Evolutionary conservation across 2,329 filamentous ascomycete species (phyloP).

Genomic region (Hymenoscyphus scutula): DNA sequence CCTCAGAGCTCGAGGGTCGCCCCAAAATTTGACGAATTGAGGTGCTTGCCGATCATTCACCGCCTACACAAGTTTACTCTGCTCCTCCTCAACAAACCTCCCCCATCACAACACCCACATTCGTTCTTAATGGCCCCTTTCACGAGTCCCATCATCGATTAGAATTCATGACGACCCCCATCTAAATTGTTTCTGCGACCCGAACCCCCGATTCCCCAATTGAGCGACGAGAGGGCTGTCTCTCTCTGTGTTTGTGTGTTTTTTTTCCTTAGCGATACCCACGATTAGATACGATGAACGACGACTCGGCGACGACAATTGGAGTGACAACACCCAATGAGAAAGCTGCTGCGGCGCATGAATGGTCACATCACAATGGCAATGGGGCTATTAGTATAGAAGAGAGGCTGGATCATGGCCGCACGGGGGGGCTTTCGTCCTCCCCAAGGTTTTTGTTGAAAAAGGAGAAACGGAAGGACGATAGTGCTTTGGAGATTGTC

Average conservation of each 20-base stretch:
- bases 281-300: slow-evolving; percentile 21
- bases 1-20: neutral
- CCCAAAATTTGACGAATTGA: neutral
- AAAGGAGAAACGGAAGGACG: slow-evolving; percentile 59
- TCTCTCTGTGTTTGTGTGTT: neutral
- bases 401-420: slow-evolving; percentile 19
- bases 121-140: slow-evolving; percentile 21
- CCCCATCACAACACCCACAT: slow-evolving; percentile 15
- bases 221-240: slow-evolving; percentile 22
- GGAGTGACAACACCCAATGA: slow-evolving; percentile 13
- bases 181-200: slow-evolving; percentile 14
- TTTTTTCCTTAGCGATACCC: slow-evolving; percentile 19
- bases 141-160: slow-evolving; percentile 15
- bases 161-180: slow-evolving; percentile 23
- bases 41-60: slow-evolving; percentile 6
- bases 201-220: slow-evolving; percentile 14
- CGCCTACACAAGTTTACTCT: slow-evolving; percentile 7
- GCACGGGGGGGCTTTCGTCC: slow-evolving; percentile 15
- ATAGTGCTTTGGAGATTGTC: slow-evolving; percentile 58
- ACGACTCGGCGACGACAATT: slow-evolving; percentile 15
- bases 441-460: slow-evolving; percentile 35
- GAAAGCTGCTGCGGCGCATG: slow-evolving; percentile 21
- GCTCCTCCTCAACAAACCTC: slow-evolving; percentile 4
- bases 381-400: slow-evolving; percentile 24
- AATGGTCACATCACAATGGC: slow-evolving; percentile 19